Base-by-base conservation (phyloP, 352 stramenopile genomes). In the Phytopythium ostracodes region DNA sequence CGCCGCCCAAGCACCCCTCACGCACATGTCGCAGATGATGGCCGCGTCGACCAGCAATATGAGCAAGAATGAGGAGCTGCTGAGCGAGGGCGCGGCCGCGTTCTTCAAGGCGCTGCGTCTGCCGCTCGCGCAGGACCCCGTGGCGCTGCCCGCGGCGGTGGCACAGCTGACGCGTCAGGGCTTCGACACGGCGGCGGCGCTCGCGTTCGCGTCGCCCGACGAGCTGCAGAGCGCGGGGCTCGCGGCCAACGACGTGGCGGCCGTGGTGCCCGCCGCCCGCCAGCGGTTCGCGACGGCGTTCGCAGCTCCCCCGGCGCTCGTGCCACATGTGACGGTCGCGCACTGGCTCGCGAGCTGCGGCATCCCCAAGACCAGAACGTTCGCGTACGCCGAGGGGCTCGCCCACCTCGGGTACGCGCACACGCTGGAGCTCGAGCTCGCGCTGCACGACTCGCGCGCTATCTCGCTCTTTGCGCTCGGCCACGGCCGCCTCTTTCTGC, bases 21-120 rank as follows among this genome's bases (percentile, higher is more conserved):
- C 31, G 9, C 31, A 9, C 31, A 9, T 36, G 31, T 36, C 31
- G 31, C 31, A 36, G 31, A 36, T 36, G 31, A 36, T 9, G 31
- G 31, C 4, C 31, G 31, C 31, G 31, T 36, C 31, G 31, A 36
- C 62, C 40, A 56, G 56, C 14, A 60, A 64, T 11, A 38, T 62
- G 31, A n/a, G 38, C n/a, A 61, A 64, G 43, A 59, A 58, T 9
- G 50, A 73, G 47, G 72, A 87, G 47, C 75, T 88, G 42, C 60
- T 75, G 18, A 1, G 9, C 17, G 20, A 57, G 51, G 4, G 14
- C 31, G 27, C 33, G 1, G 33, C 20, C 31, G 67, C 62, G 18
- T 81, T 91, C 54, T 71, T 91, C 53, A 73, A 80, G 59, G 73
- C 54, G 42, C 71, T 91, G 50, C 75, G 73, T 29, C 73, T 86